These are phyloP conservation scores for Bryoglossum gracile DNA, from an alignment of 495 filamentous ascomycete genomes.

Conservation along the genomic window DNA sequence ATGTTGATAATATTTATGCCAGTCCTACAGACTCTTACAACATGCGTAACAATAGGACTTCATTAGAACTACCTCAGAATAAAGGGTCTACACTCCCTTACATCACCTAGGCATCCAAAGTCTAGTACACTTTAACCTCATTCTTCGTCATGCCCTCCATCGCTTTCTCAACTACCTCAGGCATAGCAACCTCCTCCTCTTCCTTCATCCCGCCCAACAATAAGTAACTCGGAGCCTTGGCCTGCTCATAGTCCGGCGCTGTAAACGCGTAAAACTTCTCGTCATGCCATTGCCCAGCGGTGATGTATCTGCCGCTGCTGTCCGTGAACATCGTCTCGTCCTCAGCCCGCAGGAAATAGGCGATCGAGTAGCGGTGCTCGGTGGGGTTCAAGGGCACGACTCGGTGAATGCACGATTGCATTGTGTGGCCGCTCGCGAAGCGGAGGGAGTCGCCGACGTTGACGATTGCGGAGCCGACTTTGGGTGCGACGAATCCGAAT, in stretches of 20 bases:
- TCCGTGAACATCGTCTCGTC: constrained; percentile 45
- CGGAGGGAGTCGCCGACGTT: constrained; percentile 53
- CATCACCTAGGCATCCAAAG: no score
- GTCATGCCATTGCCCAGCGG: constrained; percentile 48
- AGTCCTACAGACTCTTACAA: no score
- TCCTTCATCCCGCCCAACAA: constrained; percentile 11
- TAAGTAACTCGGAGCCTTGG: neutral
- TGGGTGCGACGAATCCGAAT: constrained; percentile 47
- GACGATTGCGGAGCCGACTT: constrained; percentile 42
- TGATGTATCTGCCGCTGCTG: constrained; percentile 39
- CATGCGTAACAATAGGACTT: no score
- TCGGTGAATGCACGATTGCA: constrained; percentile 49
- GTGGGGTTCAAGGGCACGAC: constrained; percentile 42
- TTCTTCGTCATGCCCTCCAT: neutral
- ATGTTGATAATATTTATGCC: no score
- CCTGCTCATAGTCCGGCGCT: neutral
- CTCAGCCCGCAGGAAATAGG: constrained; percentile 50
- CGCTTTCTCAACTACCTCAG: neutral
- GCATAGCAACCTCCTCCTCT: neutral
- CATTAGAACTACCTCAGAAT: no score
- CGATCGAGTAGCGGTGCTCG: constrained; percentile 50
- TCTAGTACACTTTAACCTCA: constrained; percentile 1
- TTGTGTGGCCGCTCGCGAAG: constrained; percentile 40
- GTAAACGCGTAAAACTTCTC: constrained; percentile 38
- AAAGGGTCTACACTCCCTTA: no score